Conservation (phyloP, 2,329 filamentous ascomycete genomes). For the Clonostachys byssicola region DNA sequence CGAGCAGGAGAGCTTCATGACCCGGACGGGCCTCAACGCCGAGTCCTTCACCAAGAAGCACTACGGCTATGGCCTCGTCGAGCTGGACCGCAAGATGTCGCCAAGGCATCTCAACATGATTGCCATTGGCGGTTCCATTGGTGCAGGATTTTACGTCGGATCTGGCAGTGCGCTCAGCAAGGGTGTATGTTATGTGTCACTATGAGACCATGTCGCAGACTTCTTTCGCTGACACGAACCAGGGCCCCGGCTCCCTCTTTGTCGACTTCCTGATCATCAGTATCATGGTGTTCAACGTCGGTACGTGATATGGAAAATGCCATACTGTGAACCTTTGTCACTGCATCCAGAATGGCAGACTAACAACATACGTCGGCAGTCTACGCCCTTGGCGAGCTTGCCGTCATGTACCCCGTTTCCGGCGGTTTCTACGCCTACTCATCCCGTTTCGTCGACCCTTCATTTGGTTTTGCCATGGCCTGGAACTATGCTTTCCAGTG, state of each 20-base stretch:
- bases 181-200: constrained; percentile 22
- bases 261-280: constrained; percentile 52
- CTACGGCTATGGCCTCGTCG: constrained; percentile 17
- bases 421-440: constrained; percentile 61
- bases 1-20: constrained; percentile 23
- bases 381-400: constrained; percentile 57
- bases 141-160: constrained; percentile 60
- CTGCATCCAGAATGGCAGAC: too few relatives aligned
- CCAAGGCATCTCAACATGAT: constrained; percentile 59
- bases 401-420: constrained; percentile 58
- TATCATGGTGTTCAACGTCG: constrained; percentile 57
- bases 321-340: too few relatives aligned
- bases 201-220: too few relatives aligned
- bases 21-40: constrained; percentile 29
- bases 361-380: constrained; percentile 28
- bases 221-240: too few relatives aligned
- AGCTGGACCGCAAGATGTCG: constrained; percentile 22
- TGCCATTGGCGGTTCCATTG: constrained; percentile 57
- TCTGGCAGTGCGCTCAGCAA: constrained; percentile 48
- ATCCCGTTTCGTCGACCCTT: constrained; percentile 57
- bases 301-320: constrained; percentile 12
- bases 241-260: constrained; percentile 36
- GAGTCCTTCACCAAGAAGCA: constrained; percentile 29
- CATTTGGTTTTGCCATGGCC: constrained; percentile 53
- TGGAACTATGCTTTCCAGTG: constrained; percentile 38